Percentiles rank a stretch among this genome's conserved stretches.
These are phyloP conservation scores for Alternaria ethzedia DNA, from an alignment of 2,329 filamentous ascomycete species.

Conservation along the genomic window DNA sequence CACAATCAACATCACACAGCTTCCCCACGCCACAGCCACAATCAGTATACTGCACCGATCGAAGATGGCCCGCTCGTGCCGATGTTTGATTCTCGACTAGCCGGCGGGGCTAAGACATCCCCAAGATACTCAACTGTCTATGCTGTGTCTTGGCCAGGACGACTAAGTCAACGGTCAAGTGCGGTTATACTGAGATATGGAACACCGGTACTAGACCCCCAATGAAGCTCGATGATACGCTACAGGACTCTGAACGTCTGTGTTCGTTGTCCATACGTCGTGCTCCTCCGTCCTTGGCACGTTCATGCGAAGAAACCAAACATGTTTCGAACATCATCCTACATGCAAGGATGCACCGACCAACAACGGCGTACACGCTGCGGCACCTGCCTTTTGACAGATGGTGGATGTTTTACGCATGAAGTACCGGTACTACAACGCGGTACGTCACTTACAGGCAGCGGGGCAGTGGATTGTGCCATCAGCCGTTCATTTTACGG, in stretches of 20 bases:
- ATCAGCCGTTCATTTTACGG: constrained; percentile 16
- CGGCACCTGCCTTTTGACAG: not conserved
- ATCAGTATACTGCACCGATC: not conserved
- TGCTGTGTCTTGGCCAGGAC: not conserved
- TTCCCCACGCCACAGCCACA: not conserved
- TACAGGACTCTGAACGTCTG: not conserved
- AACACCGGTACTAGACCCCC: too few relatives aligned
- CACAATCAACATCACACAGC: not conserved
- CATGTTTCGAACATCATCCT: constrained; percentile 34
- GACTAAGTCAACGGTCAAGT: not conserved
- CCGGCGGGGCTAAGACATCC: too few relatives aligned
- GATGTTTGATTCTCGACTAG: not conserved
- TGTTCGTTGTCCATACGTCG: not conserved
- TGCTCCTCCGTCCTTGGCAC: not conserved
- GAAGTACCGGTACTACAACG: constrained; percentile 23
- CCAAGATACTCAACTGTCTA: not conserved
- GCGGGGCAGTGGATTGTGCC: constrained; percentile 20
- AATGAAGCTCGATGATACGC: rapidly evolving
- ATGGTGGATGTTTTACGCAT: constrained; percentile 16
- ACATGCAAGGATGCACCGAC: constrained; percentile 14
- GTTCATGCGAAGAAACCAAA: constrained; percentile 28
- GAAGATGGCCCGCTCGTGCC: not conserved
- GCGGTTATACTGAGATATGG: too few relatives aligned
- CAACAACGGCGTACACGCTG: not conserved
- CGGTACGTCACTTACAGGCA: constrained; percentile 17